Evolutionary conservation across 2,329 filamentous ascomycete species (phyloP), one percentile per base, ranked within the genome.

Genomic region (Chrysosporium queenslandicum): DNA sequence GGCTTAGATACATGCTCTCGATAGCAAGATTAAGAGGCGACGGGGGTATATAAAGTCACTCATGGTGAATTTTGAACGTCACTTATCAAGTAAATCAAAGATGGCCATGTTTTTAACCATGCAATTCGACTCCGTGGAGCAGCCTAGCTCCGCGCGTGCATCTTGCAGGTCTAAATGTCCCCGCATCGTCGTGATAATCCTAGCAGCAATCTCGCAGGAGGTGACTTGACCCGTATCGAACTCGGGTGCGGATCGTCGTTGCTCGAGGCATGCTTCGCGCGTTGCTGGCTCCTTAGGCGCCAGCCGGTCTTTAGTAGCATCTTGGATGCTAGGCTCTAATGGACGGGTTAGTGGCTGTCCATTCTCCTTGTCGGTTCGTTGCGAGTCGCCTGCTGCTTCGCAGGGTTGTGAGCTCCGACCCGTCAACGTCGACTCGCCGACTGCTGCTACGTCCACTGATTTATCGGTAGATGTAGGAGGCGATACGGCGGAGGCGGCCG

Each of bases 151-250:
- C 8, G 47, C 50, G 9, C 58, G 57, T 16, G 59, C 55, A 16
- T 47, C 46, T 23, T 55, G 40, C 14, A 49, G 37, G 29, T 55
- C 54, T 14, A 47, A 25, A 18, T 56, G 34, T 18, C 58, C 56
- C 18, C 58, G 58, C 54, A 60, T 58, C 34, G 53, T 48, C 6
- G 58, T 56, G n/a, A 60, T 59, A 30, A 60, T 59, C 12, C 52
- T 56, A 30, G 58, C 59, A 16, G 59, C 59, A 32, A 53, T 51
- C 45, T 58, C 58, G 47, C 58, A 60, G 6, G 58, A 56, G 1
- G 57, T 60, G 12, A 50, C 18, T 23, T 57, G 37, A n/a, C 41
- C 36, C 14, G 40, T 36, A 46, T 53, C 52, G 14, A 30, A 36
- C 18, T 30, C 37, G 12, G 3, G 18, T 4, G 9, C 2, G 2